Conservation (phyloP, 148 eudicot species). For the Rhododendron williamsianum region DNA sequence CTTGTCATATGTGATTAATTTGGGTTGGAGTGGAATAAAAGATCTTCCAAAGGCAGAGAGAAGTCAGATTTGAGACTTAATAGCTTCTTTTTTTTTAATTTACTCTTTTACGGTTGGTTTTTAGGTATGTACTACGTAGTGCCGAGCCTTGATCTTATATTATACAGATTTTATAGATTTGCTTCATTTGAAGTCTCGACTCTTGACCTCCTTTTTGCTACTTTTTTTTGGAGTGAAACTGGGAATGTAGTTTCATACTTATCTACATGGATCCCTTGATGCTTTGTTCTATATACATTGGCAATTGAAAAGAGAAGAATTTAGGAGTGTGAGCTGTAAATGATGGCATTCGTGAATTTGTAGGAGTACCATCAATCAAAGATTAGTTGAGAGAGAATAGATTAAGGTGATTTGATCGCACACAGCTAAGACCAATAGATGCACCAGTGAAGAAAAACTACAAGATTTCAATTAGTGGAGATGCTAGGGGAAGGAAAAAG, state of each 20-base stretch:
- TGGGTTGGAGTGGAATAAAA: not conserved
- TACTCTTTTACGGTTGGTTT: not conserved
- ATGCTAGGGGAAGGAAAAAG: not conserved
- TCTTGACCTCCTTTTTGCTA: not conserved
- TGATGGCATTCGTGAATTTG: not conserved
- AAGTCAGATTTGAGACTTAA: not conserved
- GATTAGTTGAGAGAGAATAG: not conserved
- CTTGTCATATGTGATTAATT: not conserved
- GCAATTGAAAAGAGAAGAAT: not conserved
- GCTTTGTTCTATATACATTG: not conserved
- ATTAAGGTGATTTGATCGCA: not conserved
- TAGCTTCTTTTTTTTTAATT: not conserved
- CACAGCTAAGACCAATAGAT: not conserved
- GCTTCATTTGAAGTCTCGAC: not conserved
- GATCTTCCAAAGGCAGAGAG: not conserved
- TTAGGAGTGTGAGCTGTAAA: not conserved
- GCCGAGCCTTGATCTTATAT: not conserved
- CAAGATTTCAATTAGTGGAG: not conserved
- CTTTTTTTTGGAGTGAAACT: not conserved
- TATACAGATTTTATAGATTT: not conserved
- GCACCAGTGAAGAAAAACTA: not conserved
- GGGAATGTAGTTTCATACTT: not conserved
- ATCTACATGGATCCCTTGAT: not conserved
- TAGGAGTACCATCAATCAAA: not conserved
- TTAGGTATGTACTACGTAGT: not conserved